phyloP scores from a whole-genome alignment of 768 basidiomycete genomes.

The Lanmaoa rubissima region DNA sequence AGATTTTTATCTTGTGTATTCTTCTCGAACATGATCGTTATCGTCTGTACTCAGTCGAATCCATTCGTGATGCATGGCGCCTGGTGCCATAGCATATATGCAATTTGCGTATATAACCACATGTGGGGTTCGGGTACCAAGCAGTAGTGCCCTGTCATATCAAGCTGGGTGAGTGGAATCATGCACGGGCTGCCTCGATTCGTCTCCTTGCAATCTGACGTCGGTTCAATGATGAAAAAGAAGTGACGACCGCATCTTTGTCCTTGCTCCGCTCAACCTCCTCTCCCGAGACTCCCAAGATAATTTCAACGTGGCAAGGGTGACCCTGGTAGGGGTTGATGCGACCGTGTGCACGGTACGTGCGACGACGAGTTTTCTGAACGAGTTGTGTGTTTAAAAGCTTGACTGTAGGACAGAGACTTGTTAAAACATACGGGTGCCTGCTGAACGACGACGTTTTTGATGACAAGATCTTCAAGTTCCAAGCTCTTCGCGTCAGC shows the following conservation, averaged over 20 bases:
- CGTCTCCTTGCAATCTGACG: constrained; percentile 84
- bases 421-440: constrained; percentile 71
- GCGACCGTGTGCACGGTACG: constrained; percentile 96
- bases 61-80: neutral
- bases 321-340: constrained; percentile 99
- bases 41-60: neutral
- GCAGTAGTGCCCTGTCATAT: constrained; percentile 15
- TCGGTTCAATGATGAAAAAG: constrained; percentile 73
- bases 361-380: constrained; percentile 97
- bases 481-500: constrained; percentile 97
- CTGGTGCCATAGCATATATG: constrained; percentile 27
- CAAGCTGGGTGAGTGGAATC: constrained; percentile 27
- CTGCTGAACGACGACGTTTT: constrained; percentile 97
- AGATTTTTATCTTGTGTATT: constrained; percentile 11
- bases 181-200: constrained; percentile 78
- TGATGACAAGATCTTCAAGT: constrained; percentile 89
- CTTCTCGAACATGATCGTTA: constrained; percentile 3
- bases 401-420: neutral
- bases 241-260: constrained; percentile 52
- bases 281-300: constrained; percentile 73
- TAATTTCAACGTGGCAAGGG: constrained; percentile 95
- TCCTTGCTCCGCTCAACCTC: constrained; percentile 94
- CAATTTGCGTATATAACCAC: constrained; percentile 32
- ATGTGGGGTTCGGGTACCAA: constrained; percentile 11
- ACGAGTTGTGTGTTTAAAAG: neutral